Percentiles rank a stretch among this genome's conserved stretches.
phyloP scores from a whole-genome alignment of 805 yeast species.

The Kuraishia piskuri region DNA sequence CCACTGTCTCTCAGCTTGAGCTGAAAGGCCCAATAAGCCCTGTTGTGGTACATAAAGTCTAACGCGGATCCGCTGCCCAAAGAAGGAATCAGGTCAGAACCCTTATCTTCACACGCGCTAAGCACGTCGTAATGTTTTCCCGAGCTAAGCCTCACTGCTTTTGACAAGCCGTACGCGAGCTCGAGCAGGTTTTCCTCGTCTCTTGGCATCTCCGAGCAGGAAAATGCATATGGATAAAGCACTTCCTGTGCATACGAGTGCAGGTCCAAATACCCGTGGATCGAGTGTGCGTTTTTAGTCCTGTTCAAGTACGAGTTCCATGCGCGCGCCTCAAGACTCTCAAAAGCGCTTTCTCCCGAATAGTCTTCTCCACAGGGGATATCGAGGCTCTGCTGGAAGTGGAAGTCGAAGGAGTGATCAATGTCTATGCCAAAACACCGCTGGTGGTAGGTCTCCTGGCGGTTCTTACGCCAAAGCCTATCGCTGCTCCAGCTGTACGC shows the following conservation, averaged over 20 bases:
- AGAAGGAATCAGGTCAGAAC: conserved; percentile 63
- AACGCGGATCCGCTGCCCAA: conserved; percentile 74
- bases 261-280: conserved; percentile 72
- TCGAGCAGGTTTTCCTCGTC: conserved; percentile 78
- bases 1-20: conserved; percentile 78
- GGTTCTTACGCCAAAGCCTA: conserved; percentile 82
- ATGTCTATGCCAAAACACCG: conserved; percentile 78
- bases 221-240: conserved; percentile 73
- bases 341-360: conserved; percentile 68
- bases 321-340: conserved; percentile 47
- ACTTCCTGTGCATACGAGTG: conserved; percentile 84
- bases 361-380: conserved; percentile 81
- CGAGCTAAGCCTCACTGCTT: conserved; percentile 54
- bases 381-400: conserved; percentile 54
- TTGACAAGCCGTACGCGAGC: conserved; percentile 72
- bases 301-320: conserved; percentile 38
- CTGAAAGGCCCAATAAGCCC: conserved; percentile 81
- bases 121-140: conserved; percentile 63
- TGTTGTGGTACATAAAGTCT: conserved; percentile 77
- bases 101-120: conserved; percentile 75
- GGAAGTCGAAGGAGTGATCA: conserved; percentile 74
- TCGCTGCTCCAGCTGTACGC: conserved; percentile 73
- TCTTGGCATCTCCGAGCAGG: conserved; percentile 65
- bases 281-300: conserved; percentile 45
- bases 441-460: conserved; percentile 64